These are phyloP conservation scores for Arthrobotrys conoides DNA, from an alignment of 2,329 filamentous ascomycete species.

Conservation along the genomic window DNA sequence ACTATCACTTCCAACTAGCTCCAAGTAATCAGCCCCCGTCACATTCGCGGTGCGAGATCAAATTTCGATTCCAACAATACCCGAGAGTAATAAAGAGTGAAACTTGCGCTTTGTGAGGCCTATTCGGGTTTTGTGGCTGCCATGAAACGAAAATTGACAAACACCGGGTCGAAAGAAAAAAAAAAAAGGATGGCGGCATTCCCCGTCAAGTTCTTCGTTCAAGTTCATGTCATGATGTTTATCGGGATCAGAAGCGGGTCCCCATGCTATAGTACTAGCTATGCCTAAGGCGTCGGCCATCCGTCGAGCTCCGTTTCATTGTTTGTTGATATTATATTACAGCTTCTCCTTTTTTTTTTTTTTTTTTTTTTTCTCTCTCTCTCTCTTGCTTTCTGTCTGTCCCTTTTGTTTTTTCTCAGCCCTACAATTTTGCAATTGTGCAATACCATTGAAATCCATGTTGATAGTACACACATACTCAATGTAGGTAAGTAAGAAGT, in stretches of 20 bases:
- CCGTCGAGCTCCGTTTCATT: background rate
- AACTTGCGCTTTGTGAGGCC: conserved; percentile 4
- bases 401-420: conserved; percentile 8
- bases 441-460: no score
- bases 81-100: background rate
- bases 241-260: background rate
- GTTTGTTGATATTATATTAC: no score
- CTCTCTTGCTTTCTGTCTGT: no score
- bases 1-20: conserved; percentile 7
- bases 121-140: conserved; percentile 10
- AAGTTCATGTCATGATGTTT: background rate
- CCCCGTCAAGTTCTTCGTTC: background rate
- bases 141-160: conserved; percentile 18
- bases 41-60: background rate
- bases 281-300: conserved; percentile 12
- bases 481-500: no score
- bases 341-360: background rate
- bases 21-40: background rate
- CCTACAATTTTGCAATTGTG: background rate
- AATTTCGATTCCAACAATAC: background rate
- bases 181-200: conserved; percentile 3
- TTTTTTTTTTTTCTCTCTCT: background rate
- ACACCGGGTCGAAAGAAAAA: background rate
- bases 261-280: no score
- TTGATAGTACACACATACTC: no score